phyloP scores from a whole-genome alignment of 2,329 filamentous ascomycete genomes.

The Chaetomium sp. region DNA sequence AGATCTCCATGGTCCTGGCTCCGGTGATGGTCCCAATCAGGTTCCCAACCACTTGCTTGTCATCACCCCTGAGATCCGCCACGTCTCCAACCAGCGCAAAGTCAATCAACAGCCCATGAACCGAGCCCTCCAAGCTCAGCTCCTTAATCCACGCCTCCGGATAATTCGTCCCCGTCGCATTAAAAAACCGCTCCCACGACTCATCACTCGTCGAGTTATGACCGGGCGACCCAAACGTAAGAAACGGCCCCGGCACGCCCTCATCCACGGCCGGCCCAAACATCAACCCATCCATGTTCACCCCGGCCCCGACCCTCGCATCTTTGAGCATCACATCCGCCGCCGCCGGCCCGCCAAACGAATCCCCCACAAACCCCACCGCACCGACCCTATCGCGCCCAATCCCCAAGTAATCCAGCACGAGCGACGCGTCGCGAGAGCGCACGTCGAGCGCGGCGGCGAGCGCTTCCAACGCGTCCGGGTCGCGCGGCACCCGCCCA shows the following conservation, averaged over 20 bases:
- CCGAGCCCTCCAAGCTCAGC: constrained; percentile 36
- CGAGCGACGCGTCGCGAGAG: constrained; percentile 37
- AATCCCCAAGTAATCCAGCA: constrained; percentile 36
- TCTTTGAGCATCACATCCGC: constrained; percentile 40
- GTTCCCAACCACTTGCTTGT: constrained; percentile 26
- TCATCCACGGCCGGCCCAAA: constrained; percentile 35
- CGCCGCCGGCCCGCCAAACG: constrained; percentile 41
- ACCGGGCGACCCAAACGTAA: constrained; percentile 38
- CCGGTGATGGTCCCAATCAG: constrained; percentile 38
- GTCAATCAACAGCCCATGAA: constrained; percentile 41
- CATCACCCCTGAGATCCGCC: constrained; percentile 30
- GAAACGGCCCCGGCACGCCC: constrained; percentile 38
- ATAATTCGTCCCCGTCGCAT: constrained; percentile 29
- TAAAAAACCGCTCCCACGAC: constrained; percentile 38
- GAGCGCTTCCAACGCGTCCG: constrained; percentile 19
- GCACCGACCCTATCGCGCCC: not conserved
- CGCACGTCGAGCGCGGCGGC: constrained; percentile 33
- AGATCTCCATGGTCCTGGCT: constrained; percentile 35
- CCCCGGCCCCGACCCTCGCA: constrained; percentile 39
- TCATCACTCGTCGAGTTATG: constrained; percentile 34
- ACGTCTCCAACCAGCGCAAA: constrained; percentile 36
- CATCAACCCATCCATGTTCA: constrained; percentile 45
- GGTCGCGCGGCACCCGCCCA: constrained; percentile 29
- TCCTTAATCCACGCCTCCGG: constrained; percentile 39
- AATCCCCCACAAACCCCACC: constrained; percentile 41